Evolutionary conservation across 2,329 filamentous ascomycete species (phyloP).

Genomic region (Cladosporium sp.): DNA sequence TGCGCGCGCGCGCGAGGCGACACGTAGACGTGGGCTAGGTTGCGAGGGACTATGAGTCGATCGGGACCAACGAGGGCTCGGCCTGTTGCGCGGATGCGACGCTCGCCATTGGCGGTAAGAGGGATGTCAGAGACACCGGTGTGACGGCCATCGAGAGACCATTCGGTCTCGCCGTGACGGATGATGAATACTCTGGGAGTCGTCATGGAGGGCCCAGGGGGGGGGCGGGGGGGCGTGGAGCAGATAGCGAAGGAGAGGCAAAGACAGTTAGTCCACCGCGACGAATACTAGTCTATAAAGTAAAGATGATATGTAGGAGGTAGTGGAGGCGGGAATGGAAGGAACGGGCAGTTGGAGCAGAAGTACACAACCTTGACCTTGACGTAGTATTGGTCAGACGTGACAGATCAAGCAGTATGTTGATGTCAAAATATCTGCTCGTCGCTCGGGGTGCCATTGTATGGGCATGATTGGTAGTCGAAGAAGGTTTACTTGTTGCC

Average conservation of each 20-base stretch:
- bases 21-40: slow-evolving; percentile 87
- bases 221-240: too few relatives aligned
- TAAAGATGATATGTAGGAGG: too few relatives aligned
- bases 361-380: slow-evolving; percentile 3
- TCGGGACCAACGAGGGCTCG: slow-evolving; percentile 81
- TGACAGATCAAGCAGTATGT: not conserved
- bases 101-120: slow-evolving; percentile 72
- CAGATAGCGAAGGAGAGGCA: not conserved
- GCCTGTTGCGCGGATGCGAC: slow-evolving; percentile 63
- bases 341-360: not conserved
- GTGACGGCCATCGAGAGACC: slow-evolving; percentile 81
- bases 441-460: not conserved
- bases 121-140: slow-evolving; percentile 83
- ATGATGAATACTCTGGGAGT: slow-evolving; percentile 54
- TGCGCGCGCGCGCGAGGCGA: slow-evolving; percentile 83
- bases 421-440: not conserved
- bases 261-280: not conserved
- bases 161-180: slow-evolving; percentile 94
- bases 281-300: not conserved
- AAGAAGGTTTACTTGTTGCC: not conserved
- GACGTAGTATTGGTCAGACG: not conserved
- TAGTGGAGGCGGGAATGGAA: not conserved
- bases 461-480: not conserved
- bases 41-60: slow-evolving; percentile 77
- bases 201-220: slow-evolving; percentile 33